A percentile compares a stretch with the other conserved stretches of the same genome.
Conservation (phyloP, 805 yeast species). For the Candida multigemmis region DNA sequence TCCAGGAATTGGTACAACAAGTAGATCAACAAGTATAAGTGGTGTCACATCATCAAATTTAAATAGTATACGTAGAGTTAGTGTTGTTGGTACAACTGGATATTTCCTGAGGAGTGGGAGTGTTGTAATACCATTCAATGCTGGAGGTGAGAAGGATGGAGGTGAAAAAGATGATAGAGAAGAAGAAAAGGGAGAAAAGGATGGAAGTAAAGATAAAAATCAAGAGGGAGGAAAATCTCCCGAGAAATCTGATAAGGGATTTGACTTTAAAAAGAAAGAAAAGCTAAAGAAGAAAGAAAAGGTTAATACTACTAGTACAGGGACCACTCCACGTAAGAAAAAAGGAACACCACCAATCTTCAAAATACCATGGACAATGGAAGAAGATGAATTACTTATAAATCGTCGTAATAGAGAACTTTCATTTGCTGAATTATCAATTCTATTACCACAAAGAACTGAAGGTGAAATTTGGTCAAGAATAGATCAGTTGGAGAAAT, state of each 20-base stretch:
- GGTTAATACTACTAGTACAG: no score
- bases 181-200: constrained; percentile 8
- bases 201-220: constrained; percentile 5
- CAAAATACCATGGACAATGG: constrained; percentile 43
- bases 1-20: no score
- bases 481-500: constrained; percentile 37
- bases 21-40: constrained; percentile 26
- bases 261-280: constrained; percentile 1
- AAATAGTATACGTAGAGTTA: constrained; percentile 31
- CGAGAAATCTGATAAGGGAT: no score
- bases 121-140: constrained; percentile 24
- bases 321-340: constrained; percentile 2
- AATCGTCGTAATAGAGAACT: constrained; percentile 49
- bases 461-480: constrained; percentile 67
- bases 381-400: constrained; percentile 63
- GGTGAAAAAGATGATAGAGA: constrained; percentile 10
- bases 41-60: constrained; percentile 28
- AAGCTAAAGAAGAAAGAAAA: constrained; percentile 1
- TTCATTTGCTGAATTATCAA: constrained; percentile 63
- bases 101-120: constrained; percentile 29
- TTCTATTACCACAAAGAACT: constrained; percentile 62
- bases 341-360: constrained; percentile 9
- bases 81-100: constrained; percentile 22
- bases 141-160: constrained; percentile 18
- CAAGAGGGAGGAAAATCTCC: constrained; percentile 4